Conservation (phyloP, 495 filamentous ascomycete species). For the Trichoderma reesei region DNA sequence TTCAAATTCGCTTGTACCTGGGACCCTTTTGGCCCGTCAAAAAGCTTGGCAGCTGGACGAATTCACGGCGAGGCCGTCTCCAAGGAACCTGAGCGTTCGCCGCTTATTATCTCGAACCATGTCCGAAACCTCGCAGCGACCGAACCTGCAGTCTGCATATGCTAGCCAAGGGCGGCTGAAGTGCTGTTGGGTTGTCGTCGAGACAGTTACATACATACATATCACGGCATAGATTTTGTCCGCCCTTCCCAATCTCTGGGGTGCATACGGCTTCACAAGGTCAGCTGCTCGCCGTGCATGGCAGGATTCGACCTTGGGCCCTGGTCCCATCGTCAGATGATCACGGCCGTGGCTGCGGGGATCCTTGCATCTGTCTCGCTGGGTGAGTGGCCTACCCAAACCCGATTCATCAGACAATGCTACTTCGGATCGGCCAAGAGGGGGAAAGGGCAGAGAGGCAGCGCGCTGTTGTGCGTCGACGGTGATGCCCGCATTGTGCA, state of each 20-base stretch:
- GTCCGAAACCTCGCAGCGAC: too few species aligned
- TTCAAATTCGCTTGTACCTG: too few species aligned
- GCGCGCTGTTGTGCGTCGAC: too few species aligned
- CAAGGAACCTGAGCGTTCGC: too few species aligned
- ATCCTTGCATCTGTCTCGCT: background rate
- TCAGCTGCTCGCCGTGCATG: constrained; percentile 5
- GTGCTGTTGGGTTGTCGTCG: background rate
- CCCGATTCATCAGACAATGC: background rate
- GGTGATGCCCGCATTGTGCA: background rate
- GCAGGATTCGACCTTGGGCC: background rate
- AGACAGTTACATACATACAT: too few species aligned
- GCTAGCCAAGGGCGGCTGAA: background rate
- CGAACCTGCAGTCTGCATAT: background rate
- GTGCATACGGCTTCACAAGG: background rate
- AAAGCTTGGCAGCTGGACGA: too few species aligned
- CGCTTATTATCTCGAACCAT: too few species aligned
- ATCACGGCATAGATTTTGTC: background rate
- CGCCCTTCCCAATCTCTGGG: background rate
- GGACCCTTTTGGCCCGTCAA: too few species aligned
- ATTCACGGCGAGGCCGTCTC: too few species aligned
- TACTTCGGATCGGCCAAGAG: background rate
- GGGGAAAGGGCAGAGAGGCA: too few species aligned
- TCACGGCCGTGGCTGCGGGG: background rate
- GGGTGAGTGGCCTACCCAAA: too few species aligned
- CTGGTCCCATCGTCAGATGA: constrained; percentile 1